These are phyloP conservation scores for Lachancea sp. DNA, from an alignment of 805 yeast species.

Conservation along the genomic window DNA sequence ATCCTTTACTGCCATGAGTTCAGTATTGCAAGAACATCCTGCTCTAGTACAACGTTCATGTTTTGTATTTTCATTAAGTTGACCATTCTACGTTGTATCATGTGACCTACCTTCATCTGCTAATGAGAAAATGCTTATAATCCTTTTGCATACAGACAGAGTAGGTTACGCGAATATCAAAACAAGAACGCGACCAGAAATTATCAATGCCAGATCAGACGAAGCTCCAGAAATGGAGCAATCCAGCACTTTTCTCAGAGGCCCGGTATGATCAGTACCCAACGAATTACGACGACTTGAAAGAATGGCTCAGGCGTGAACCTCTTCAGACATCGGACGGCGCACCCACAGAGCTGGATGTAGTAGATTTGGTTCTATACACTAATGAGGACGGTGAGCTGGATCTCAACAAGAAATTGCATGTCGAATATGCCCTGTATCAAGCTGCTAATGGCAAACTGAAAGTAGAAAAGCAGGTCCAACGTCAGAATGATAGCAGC, in stretches of 20 bases:
- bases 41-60: too few species aligned
- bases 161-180: conserved; percentile 1
- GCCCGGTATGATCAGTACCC: conserved; percentile 27
- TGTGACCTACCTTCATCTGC: too few species aligned
- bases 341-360: conserved; percentile 22
- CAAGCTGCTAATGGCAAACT: conserved; percentile 11
- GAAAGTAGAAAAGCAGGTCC: not conserved
- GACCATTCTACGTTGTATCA: too few species aligned
- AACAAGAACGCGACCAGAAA: not conserved
- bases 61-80: too few species aligned
- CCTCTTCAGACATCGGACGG: not conserved
- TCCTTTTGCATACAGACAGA: too few species aligned
- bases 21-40: too few species aligned
- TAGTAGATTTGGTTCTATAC: conserved; percentile 24
- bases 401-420: conserved; percentile 27
- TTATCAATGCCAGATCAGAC: conserved; percentile 5
- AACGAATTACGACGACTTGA: conserved; percentile 23
- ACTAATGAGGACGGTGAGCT: conserved; percentile 14
- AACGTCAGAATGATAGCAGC: not conserved
- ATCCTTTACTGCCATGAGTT: too few species aligned
- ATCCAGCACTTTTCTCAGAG: conserved; percentile 24
- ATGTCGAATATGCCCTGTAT: conserved; percentile 27
- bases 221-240: conserved; percentile 23
- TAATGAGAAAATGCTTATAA: too few species aligned
- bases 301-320: conserved; percentile 17